phyloP scores from a whole-genome alignment of 805 yeast genomes.

The Torulaspora delbrueckii region DNA sequence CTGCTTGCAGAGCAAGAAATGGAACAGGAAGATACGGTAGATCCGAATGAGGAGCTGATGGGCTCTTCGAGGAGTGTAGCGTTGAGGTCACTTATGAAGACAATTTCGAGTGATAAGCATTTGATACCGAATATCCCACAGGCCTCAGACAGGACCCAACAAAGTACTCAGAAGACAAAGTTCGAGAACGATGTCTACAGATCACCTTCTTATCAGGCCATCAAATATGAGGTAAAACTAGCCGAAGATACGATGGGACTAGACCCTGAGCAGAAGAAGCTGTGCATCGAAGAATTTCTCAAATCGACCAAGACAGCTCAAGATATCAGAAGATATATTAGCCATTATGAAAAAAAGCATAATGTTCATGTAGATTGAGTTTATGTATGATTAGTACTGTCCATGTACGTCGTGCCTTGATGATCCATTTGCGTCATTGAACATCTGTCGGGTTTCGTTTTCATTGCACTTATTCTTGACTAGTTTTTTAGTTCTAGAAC shows the following conservation, averaged over 20 bases:
- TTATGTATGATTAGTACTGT: background rate
- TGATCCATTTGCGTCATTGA: background rate
- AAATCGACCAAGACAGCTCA: conserved; percentile 4
- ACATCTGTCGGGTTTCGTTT: background rate
- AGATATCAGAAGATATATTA: conserved; percentile 1
- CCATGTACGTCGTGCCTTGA: background rate
- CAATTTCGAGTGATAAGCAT: background rate
- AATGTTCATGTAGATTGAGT: background rate
- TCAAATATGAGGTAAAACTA: background rate
- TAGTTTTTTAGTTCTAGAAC: background rate
- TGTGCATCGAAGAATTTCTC: conserved; percentile 7
- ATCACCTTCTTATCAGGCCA: background rate
- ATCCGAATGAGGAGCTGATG: background rate
- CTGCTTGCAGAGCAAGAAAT: conserved; percentile 9
- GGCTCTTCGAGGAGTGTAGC: conserved; percentile 8
- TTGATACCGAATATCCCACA: background rate
- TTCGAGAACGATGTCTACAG: conserved; percentile 8
- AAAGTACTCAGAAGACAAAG: background rate
- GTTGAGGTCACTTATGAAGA: conserved; percentile 4
- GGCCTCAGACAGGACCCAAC: background rate
- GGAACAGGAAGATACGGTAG: background rate
- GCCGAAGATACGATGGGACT: conserved; percentile 1
- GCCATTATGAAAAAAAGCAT: conserved; percentile 9
- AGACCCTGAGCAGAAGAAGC: conserved; percentile 2
- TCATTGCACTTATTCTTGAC: background rate